phyloP scores from a whole-genome alignment of 2,329 filamentous ascomycete genomes.

The Nemania sp. region DNA sequence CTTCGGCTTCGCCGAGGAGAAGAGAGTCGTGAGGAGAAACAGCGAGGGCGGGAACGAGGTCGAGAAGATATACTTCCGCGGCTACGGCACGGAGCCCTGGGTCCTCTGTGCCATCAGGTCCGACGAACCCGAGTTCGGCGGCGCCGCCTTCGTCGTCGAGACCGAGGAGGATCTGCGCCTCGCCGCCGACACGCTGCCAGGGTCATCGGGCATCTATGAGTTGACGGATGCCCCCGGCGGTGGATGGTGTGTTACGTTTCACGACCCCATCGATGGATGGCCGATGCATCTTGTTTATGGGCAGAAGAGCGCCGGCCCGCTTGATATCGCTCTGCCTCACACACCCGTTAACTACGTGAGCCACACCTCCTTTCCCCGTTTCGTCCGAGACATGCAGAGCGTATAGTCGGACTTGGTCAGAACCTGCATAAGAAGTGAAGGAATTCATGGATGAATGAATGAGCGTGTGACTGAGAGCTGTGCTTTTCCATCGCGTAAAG shows the following conservation, averaged over 20 bases:
- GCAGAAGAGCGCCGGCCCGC: conserved; percentile 48
- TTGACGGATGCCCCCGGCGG: conserved; percentile 56
- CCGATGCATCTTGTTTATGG: conserved; percentile 62
- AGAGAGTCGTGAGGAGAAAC: conserved; percentile 30
- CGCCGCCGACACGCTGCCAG: conserved; percentile 52
- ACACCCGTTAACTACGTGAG: conserved; percentile 52
- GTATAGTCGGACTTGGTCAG: too few species aligned
- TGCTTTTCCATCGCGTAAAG: conserved; percentile 32
- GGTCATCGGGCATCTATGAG: conserved; percentile 54
- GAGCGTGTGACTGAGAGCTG: neutral
- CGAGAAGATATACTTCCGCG: conserved; percentile 60
- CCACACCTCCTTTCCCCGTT: too few species aligned
- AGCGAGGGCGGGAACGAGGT: conserved; percentile 26
- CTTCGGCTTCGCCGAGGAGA: conserved; percentile 52
- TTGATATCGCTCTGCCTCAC: conserved; percentile 46
- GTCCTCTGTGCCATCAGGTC: conserved; percentile 58
- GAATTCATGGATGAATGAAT: neutral
- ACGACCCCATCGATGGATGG: conserved; percentile 59
- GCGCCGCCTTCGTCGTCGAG: conserved; percentile 62
- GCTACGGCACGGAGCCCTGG: conserved; percentile 65
- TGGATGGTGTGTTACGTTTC: conserved; percentile 56
- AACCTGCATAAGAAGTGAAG: too few species aligned
- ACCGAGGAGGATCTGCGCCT: conserved; percentile 58
- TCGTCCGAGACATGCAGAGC: too few species aligned
- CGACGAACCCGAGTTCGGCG: conserved; percentile 56